These are phyloP conservation scores for Capsicum chinense DNA, from an alignment of 257 asterid species.

Conservation along the genomic window DNA sequence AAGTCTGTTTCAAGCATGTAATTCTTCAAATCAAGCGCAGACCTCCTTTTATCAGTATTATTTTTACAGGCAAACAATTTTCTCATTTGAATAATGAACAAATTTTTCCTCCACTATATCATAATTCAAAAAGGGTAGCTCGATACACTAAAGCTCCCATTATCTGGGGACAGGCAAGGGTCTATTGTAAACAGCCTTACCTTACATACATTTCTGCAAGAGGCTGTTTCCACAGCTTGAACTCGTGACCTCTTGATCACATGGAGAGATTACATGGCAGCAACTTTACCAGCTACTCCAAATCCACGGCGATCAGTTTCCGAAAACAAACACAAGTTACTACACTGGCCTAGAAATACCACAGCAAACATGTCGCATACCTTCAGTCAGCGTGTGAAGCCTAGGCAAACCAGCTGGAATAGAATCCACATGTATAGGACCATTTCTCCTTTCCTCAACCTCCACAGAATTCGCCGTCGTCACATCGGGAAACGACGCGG, in stretches of 20 bases:
- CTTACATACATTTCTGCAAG: too few species aligned
- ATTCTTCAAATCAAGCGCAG: not conserved
- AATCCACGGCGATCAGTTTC: not conserved
- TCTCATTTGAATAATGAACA: not conserved
- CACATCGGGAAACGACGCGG: constrained; percentile 74
- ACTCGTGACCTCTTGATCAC: too few species aligned
- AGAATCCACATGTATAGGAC: constrained; percentile 58
- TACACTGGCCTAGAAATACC: not conserved
- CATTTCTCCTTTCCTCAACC: constrained; percentile 62
- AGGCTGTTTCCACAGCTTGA: too few species aligned
- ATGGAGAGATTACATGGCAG: too few species aligned
- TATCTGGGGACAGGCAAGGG: too few species aligned
- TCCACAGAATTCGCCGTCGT: constrained; percentile 50
- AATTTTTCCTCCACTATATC: not conserved
- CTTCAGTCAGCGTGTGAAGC: constrained; percentile 77
- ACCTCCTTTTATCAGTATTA: not conserved
- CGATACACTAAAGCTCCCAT: too few species aligned
- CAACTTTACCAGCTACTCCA: too few species aligned
- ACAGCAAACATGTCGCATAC: constrained; percentile 42
- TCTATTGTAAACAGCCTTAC: too few species aligned
- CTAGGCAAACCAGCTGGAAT: constrained; percentile 77
- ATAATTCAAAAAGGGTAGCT: not conserved
- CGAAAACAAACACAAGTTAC: not conserved
- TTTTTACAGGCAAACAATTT: not conserved
- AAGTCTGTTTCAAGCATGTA: not conserved